Evolutionary conservation across 1,284 basidiomycete genomes (phyloP).

Genomic region (Cerioporus squamosus): DNA sequence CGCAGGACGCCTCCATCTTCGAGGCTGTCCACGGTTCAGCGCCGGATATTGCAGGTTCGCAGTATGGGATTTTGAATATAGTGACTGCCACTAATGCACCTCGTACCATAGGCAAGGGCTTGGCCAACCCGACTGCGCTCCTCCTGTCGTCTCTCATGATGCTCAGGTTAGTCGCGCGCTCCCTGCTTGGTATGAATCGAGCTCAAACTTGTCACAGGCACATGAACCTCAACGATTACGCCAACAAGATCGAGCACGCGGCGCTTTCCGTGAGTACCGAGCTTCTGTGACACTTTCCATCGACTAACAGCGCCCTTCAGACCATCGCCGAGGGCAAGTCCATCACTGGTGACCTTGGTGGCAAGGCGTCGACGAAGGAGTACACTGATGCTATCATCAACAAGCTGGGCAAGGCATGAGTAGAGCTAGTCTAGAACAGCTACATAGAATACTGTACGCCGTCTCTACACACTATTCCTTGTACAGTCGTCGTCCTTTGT

Average conservation of each 20-base stretch:
- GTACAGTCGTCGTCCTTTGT: constrained; percentile 8
- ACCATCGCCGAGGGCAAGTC: constrained; percentile 94
- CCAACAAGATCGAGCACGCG: constrained; percentile 92
- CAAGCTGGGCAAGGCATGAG: constrained; percentile 56
- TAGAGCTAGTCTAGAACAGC: constrained; percentile 34
- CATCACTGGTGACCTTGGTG: constrained; percentile 93
- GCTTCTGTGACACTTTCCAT: constrained; percentile 15
- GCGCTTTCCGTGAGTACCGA: constrained; percentile 67
- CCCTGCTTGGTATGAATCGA: neutral
- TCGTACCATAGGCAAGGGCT: constrained; percentile 75
- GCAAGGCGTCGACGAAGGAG: constrained; percentile 85
- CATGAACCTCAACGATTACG: constrained; percentile 90
- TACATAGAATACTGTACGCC: constrained; percentile 27
- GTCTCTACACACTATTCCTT: constrained; percentile 17
- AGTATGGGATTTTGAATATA: neutral
- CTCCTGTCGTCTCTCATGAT: constrained; percentile 97
- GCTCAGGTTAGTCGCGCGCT: constrained; percentile 66
- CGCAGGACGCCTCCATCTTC: constrained; percentile 96
- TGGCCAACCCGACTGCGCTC: constrained; percentile 98
- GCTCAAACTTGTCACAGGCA: constrained; percentile 60
- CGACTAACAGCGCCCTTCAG: constrained; percentile 43
- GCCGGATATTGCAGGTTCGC: constrained; percentile 80
- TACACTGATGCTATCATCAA: constrained; percentile 89
- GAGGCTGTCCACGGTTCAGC: constrained; percentile 99
- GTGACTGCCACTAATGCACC: constrained; percentile 31